Conservation (phyloP, 768 basidiomycete genomes). For the Mycena alexandri region DNA sequence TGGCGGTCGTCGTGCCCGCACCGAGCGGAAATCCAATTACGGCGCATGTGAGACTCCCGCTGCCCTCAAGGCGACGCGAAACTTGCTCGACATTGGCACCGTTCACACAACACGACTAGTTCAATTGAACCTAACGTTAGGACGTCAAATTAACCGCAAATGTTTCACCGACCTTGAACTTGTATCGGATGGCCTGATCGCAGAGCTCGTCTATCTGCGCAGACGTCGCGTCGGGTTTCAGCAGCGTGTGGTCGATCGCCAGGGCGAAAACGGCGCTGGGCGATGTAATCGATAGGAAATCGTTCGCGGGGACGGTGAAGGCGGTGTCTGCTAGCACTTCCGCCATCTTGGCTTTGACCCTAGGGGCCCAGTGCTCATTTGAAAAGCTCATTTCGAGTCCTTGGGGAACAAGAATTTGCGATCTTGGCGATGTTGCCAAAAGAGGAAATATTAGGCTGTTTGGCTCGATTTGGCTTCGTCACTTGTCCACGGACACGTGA, state of each 20-base stretch:
- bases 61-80: slow-evolving; percentile 52
- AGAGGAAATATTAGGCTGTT: not conserved
- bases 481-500: slow-evolving; percentile 27
- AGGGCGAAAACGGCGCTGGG: slow-evolving; percentile 50
- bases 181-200: slow-evolving; percentile 60
- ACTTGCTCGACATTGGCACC: slow-evolving; percentile 59
- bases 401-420: too few species aligned
- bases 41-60: slow-evolving; percentile 56
- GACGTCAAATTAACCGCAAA: not conserved
- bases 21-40: slow-evolving; percentile 68
- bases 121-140: not conserved
- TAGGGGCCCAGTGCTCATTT: slow-evolving; percentile 50
- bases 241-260: slow-evolving; percentile 63
- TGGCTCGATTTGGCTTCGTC: not conserved
- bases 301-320: slow-evolving; percentile 42
- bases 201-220: slow-evolving; percentile 61
- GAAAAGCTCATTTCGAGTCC: slow-evolving; percentile 41
- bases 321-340: slow-evolving; percentile 38
- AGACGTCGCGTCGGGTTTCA: slow-evolving; percentile 62
- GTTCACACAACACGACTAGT: slow-evolving; percentile 66
- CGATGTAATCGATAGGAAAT: slow-evolving; percentile 37
- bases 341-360: slow-evolving; percentile 46
- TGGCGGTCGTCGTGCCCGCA: slow-evolving; percentile 56
- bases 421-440: too few species aligned
- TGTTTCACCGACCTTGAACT: slow-evolving; percentile 57